Evolutionary conservation across 1,139 yeast species (phyloP).

Genomic region (Pichia sp.): DNA sequence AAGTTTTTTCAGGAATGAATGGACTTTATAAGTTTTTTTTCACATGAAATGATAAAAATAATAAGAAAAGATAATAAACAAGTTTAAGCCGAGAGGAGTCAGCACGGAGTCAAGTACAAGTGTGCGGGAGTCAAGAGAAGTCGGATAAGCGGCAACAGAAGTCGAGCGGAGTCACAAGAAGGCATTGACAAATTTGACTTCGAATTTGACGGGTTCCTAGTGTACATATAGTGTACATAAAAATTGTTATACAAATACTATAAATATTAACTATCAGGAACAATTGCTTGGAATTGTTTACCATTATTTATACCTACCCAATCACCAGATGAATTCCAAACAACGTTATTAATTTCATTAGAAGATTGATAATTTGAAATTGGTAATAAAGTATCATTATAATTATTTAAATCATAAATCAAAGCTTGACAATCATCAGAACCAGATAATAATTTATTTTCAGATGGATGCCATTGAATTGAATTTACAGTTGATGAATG

Average conservation of each 20-base stretch:
- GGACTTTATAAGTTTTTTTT: not conserved
- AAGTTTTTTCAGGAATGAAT: not conserved
- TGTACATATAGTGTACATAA: not conserved
- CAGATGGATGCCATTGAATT: constrained; percentile 77
- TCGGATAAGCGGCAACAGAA: not conserved
- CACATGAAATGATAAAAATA: not conserved
- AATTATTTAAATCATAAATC: constrained; percentile 64
- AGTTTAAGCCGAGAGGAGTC: not conserved
- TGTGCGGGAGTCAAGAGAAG: not conserved
- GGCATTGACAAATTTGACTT: not conserved
- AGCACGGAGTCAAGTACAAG: not conserved
- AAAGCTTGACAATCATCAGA: constrained; percentile 90
- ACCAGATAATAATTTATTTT: constrained; percentile 63
- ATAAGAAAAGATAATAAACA: not conserved
- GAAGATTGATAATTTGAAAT: constrained; percentile 52
- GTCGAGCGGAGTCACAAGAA: not conserved
- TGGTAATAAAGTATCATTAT: constrained; percentile 32
- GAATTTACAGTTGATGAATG: constrained; percentile 66
- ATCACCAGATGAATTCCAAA: constrained; percentile 69
- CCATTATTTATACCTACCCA: constrained; percentile 84
- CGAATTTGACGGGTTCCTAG: too few relatives aligned
- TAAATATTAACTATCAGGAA: constrained; percentile 12
- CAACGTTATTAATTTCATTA: constrained; percentile 65
- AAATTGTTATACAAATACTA: too few relatives aligned
- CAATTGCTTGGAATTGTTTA: constrained; percentile 71